Evolutionary conservation across 345 rosid species (phyloP).

Genomic region (Cardiospermum halicacabum): DNA sequence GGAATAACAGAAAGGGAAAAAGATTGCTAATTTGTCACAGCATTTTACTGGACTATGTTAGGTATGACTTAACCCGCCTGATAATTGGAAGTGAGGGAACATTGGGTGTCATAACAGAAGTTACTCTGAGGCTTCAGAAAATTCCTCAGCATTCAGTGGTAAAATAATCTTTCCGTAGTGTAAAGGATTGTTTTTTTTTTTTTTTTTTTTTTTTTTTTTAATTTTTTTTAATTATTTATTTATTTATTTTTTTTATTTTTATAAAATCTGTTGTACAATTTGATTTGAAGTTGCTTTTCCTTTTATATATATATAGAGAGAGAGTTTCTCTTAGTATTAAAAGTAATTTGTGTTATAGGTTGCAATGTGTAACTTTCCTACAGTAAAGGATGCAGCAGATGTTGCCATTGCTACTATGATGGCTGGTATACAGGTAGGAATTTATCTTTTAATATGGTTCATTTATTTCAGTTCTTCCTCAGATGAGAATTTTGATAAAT

Average conservation of each 20-base stretch:
- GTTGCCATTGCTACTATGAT: conserved; percentile 87
- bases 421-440: conserved; percentile 78
- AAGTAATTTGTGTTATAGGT: conserved; percentile 48
- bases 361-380: conserved; percentile 89
- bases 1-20: neutral
- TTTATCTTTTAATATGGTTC: conserved; percentile 15
- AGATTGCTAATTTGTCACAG: no score
- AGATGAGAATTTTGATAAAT: conserved; percentile 5
- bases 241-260: neutral
- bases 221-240: neutral
- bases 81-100: conserved; percentile 97
- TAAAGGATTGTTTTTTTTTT: neutral
- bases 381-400: conserved; percentile 94
- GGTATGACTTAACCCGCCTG: conserved; percentile 90
- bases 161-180: conserved; percentile 19
- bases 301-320: no score
- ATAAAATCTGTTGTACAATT: no score
- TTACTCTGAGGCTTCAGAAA: conserved; percentile 84
- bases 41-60: conserved; percentile 20
- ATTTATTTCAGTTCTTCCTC: conserved; percentile 13
- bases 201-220: neutral
- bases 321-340: neutral
- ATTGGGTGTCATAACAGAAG: conserved; percentile 80
- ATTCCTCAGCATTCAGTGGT: conserved; percentile 94
- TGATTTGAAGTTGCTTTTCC: no score